phyloP scores from a whole-genome alignment of 2,329 filamentous ascomycete genomes.

The Trichoderma hamatum region DNA sequence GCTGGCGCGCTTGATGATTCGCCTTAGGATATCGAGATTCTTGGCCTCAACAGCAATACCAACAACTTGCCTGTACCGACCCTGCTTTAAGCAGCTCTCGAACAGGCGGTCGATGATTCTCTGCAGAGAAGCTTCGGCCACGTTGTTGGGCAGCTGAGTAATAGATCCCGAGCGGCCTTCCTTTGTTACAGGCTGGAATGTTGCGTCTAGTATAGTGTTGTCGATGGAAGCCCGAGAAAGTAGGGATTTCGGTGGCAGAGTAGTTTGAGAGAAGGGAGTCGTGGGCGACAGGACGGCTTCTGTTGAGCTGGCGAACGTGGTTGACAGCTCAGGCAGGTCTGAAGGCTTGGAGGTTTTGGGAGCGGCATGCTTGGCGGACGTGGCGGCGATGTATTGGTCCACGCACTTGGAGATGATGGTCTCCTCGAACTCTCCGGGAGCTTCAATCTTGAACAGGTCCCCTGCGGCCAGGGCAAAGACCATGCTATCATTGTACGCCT shows the following conservation, averaged over 20 bases:
- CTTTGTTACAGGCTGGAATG: slow-evolving; percentile 57
- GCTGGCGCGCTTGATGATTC: slow-evolving; percentile 86
- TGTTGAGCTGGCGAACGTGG: slow-evolving; percentile 71
- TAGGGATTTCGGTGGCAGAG: slow-evolving; percentile 89
- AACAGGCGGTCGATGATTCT: slow-evolving; percentile 86
- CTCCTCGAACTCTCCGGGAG: slow-evolving; percentile 93
- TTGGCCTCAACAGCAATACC: slow-evolving; percentile 95
- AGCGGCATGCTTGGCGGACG: slow-evolving; percentile 54
- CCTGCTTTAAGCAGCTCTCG: slow-evolving; percentile 82
- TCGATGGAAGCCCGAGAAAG: slow-evolving; percentile 79
- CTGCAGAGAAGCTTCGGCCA: slow-evolving; percentile 79
- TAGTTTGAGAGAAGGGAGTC: slow-evolving; percentile 93
- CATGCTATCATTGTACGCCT: slow-evolving; percentile 99
- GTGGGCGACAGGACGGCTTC: slow-evolving; percentile 84
- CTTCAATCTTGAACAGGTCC: slow-evolving; percentile 90
- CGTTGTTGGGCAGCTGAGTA: slow-evolving; percentile 66
- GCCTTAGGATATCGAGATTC: slow-evolving; percentile 82
- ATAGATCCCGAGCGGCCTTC: slow-evolving; percentile 61
- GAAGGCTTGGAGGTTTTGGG: slow-evolving; percentile 48
- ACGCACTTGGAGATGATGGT: slow-evolving; percentile 98
- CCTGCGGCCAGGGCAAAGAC: slow-evolving; percentile 93
- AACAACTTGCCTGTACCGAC: slow-evolving; percentile 91
- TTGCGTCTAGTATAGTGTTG: slow-evolving; percentile 63
- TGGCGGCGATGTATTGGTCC: slow-evolving; percentile 91
- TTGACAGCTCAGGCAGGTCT: slow-evolving; percentile 71